Evolutionary conservation across 352 stramenopile species (phyloP).

Genomic region (Globisporangium mamillatum): DNA sequence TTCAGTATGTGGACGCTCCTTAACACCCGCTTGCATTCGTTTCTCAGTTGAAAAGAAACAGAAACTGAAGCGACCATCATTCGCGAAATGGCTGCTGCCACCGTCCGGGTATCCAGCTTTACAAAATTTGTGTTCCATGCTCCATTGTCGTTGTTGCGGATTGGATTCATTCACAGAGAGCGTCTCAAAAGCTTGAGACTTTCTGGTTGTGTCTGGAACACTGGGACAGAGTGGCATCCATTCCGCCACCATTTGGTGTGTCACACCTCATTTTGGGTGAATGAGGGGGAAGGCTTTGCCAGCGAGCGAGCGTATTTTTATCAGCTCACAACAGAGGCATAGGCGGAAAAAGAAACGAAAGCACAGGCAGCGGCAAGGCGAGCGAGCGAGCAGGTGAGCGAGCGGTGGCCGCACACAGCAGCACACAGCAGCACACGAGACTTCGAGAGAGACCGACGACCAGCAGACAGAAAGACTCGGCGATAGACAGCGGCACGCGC

Average conservation of each 20-base stretch:
- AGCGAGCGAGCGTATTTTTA: conserved; percentile 3
- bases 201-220: background rate
- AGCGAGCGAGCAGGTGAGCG: background rate
- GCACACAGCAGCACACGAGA: no score
- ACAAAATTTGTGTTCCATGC: background rate
- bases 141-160: background rate
- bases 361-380: background rate
- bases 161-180: background rate
- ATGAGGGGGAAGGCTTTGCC: background rate
- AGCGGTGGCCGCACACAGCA: no score
- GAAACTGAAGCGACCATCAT: conserved; percentile 12
- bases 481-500: background rate
- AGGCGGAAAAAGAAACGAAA: conserved; percentile 13
- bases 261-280: background rate
- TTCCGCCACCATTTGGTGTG: background rate
- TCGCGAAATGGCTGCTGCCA: background rate
- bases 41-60: background rate
- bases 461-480: background rate
- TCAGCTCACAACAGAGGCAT: background rate
- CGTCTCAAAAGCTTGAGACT: background rate
- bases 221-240: background rate
- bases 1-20: background rate
- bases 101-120: background rate
- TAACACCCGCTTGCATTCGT: conserved; percentile 1
- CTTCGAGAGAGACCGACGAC: background rate